Evolutionary conservation across 2,329 filamentous ascomycete species (phyloP), one percentile per base, ranked within the genome.

Genomic region (Aspergillus sojae): DNA sequence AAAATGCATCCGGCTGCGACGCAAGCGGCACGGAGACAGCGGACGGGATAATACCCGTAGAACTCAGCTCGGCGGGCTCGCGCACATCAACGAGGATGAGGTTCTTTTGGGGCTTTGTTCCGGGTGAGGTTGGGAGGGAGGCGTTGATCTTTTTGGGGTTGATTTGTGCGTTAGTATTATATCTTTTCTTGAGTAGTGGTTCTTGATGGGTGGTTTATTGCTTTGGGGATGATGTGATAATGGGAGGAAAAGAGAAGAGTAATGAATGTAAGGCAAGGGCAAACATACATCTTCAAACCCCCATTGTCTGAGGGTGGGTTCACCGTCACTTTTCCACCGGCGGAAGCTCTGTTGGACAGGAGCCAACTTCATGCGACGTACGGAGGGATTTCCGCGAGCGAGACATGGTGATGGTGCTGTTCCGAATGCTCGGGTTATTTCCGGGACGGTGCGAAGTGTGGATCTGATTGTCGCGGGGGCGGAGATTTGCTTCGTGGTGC

Each of bases 1-100:
- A 90, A 72, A 96, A 89, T 63, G 90, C 90, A 77, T 97, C 93
- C 1, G 93, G 89, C 48, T 88, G 85, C 6, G 89, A 90, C 9
- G 84, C 86, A 66, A 98, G 84, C 57, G 95, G 94, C 56, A 99
- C 87, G 81, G 94, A 94, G 72, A 94, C 81, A 1, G 93, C 89
- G 53, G 86, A 86, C 1, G 95, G 95, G 73, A 99, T 97, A 6
- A 80, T 77, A 14, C 82, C 80, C 1, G 81, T 81, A 23, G 75
- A 69, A 58, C 67, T 66, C n/a, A 83, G 69, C 70, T 83, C 80
- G 65, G 73, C 68, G 60, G 82, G 81, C 74, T 83, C 81, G 66
- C 82, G 81, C 66, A 83, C 82, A 67, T 83, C 82, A 62, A 80
- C 70, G 43, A 80, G 72, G 66, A 80, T 79, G 32, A 75, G 67